A percentile compares a stretch with the other conserved stretches of the same genome.
phyloP scores from a whole-genome alignment of 164 flowering plant species.

The Nymphaea thermarum region DNA sequence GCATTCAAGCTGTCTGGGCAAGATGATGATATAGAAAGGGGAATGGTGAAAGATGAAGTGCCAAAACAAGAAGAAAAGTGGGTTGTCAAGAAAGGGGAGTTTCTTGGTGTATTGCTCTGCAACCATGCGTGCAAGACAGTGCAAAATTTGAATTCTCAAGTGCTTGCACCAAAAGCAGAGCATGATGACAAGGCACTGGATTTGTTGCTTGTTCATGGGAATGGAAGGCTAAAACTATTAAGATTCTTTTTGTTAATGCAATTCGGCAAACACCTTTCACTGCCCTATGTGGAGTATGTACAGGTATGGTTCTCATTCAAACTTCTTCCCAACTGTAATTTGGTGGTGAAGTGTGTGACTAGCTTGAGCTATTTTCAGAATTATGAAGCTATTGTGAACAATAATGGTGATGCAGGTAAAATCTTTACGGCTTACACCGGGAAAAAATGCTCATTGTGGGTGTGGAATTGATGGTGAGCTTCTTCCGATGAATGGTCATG shows the following conservation, averaged over 20 bases:
- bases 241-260: slow-evolving; percentile 77
- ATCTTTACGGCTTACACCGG: slow-evolving; percentile 74
- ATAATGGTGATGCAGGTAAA: slow-evolving; percentile 51
- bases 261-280: slow-evolving; percentile 73
- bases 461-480: slow-evolving; percentile 99
- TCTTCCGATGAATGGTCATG: slow-evolving; percentile 63
- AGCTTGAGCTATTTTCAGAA: neutral
- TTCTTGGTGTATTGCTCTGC: slow-evolving; percentile 86
- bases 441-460: slow-evolving; percentile 57
- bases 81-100: slow-evolving; percentile 61
- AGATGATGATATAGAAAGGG: slow-evolving; percentile 34
- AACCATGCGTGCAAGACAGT: slow-evolving; percentile 97
- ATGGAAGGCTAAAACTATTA: slow-evolving; percentile 63
- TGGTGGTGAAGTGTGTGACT: no score
- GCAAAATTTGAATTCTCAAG: slow-evolving; percentile 85
- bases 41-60: slow-evolving; percentile 25
- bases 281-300: slow-evolving; percentile 88
- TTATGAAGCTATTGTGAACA: neutral
- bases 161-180: slow-evolving; percentile 93
- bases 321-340: no score
- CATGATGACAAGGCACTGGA: slow-evolving; percentile 80
- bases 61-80: slow-evolving; percentile 54
- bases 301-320: slow-evolving; percentile 45
- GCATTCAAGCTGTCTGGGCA: slow-evolving; percentile 82
- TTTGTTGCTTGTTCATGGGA: slow-evolving; percentile 81